Evolutionary conservation across 352 stramenopile genomes (phyloP).

Genomic region (Globisporangium apiculatum): DNA sequence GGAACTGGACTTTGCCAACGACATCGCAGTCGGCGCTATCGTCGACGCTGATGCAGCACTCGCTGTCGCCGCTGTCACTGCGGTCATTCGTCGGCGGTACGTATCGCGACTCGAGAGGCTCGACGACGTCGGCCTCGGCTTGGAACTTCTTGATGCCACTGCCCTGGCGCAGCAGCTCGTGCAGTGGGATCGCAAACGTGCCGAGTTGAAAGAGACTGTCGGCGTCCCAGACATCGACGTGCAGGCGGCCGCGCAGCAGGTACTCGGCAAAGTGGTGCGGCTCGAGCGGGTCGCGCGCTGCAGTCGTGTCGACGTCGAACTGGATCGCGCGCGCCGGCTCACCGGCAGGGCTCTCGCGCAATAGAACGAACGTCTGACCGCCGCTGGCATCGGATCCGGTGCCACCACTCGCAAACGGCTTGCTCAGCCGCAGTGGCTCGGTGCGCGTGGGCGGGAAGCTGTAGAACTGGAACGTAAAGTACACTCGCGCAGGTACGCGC

Average conservation of each 20-base stretch:
- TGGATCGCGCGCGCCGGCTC: constrained; percentile 66
- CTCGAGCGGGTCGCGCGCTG: constrained; percentile 52
- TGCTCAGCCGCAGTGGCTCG: constrained; percentile 64
- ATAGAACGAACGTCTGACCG: constrained; percentile 48
- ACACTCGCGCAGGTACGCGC: constrained; percentile 41
- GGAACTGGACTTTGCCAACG: constrained; percentile 75
- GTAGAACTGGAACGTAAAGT: constrained; percentile 94
- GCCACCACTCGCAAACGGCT: constrained; percentile 34
- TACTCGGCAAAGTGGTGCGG: constrained; percentile 81
- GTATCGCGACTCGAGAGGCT: constrained; percentile 17
- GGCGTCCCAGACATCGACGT: constrained; percentile 92
- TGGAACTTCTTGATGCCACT: constrained; percentile 87
- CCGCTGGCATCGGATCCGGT: constrained; percentile 1
- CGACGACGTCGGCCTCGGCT: constrained; percentile 58
- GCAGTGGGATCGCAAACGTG: constrained; percentile 75
- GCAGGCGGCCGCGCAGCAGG: constrained; percentile 73
- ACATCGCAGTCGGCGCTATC: constrained; percentile 2
- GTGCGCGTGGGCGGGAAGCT: constrained; percentile 83
- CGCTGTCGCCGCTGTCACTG: not conserved
- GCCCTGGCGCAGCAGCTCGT: constrained; percentile 87
- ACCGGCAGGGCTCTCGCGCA: constrained; percentile 50
- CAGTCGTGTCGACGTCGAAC: constrained; percentile 73
- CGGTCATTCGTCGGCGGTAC: no score
- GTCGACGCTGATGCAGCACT: constrained; percentile 1
- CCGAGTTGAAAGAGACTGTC: constrained; percentile 88